Evolutionary conservation across 106 monocot species (phyloP).

Genomic region (Allium cepa): DNA sequence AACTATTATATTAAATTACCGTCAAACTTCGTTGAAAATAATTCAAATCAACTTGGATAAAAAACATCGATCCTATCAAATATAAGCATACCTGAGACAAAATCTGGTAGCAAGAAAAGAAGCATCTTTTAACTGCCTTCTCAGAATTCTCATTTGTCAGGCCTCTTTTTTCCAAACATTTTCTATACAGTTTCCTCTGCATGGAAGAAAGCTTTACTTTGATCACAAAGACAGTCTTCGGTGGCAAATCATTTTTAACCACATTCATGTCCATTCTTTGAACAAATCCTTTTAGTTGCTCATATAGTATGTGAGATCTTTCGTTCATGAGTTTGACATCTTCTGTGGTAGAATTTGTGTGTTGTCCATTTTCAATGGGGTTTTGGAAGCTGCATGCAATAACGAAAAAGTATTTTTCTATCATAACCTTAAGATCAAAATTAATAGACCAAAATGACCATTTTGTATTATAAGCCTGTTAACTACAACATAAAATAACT

Average conservation of each 20-base stretch:
- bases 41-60: no score
- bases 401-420: background rate
- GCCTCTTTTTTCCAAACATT: slow-evolving; percentile 79
- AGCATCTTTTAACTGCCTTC: slow-evolving; percentile 36
- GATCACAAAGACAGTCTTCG: slow-evolving; percentile 92
- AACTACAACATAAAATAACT: no score
- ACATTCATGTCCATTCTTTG: slow-evolving; percentile 97
- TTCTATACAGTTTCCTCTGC: slow-evolving; percentile 82
- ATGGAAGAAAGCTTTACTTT: slow-evolving; percentile 90
- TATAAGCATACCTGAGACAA: slow-evolving; percentile 67
- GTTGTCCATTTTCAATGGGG: slow-evolving; percentile 98
- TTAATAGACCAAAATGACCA: no score
- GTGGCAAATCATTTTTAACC: slow-evolving; percentile 91
- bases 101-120: slow-evolving; percentile 84
- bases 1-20: no score
- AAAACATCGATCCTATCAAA: background rate
- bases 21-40: no score
- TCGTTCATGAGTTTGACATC: slow-evolving; percentile 99
- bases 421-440: no score
- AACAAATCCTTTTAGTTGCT: slow-evolving; percentile 95
- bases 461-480: no score
- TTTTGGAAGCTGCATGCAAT: slow-evolving; percentile 78
- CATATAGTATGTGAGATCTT: slow-evolving; percentile 89
- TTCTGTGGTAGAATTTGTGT: slow-evolving; percentile 81
- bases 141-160: slow-evolving; percentile 63